Conservation (phyloP, 148 eudicot species). For the Suaeda aralocaspica region DNA sequence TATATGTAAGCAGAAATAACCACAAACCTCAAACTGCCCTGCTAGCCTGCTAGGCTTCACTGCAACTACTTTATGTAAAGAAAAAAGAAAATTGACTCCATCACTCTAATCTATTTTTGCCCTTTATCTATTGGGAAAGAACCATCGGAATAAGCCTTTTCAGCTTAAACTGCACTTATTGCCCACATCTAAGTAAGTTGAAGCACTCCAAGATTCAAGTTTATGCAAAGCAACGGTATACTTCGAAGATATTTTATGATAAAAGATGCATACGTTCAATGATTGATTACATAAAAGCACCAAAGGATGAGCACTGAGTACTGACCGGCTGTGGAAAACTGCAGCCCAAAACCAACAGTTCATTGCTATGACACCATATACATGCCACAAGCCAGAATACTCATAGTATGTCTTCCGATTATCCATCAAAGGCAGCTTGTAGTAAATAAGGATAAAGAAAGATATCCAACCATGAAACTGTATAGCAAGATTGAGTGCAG, state of each 20-base stretch:
- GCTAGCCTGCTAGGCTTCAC: not conserved
- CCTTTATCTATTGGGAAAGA: not conserved
- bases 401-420: constrained; percentile 61
- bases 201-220: not conserved
- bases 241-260: not conserved
- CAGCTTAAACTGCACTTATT: no score
- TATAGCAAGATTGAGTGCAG: constrained; percentile 87
- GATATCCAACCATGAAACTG: constrained; percentile 98
- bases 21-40: not conserved
- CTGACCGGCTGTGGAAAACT: constrained; percentile 84
- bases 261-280: not conserved
- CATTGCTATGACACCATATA: constrained; percentile 81
- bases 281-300: not conserved
- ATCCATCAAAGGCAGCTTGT: constrained; percentile 66
- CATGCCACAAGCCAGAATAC: constrained; percentile 82
- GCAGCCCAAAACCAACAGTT: constrained; percentile 90
- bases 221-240: not conserved
- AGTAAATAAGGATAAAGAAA: constrained; percentile 80
- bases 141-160: no score
- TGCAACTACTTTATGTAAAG: not conserved
- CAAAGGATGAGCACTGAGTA: constrained; percentile 30
- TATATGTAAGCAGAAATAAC: not conserved
- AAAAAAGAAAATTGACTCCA: not conserved
- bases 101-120: not conserved
- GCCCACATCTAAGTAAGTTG: not conserved